These are phyloP conservation scores for Penicillium bialowiezense DNA, from an alignment of 495 filamentous ascomycete genomes.

Conservation along the genomic window DNA sequence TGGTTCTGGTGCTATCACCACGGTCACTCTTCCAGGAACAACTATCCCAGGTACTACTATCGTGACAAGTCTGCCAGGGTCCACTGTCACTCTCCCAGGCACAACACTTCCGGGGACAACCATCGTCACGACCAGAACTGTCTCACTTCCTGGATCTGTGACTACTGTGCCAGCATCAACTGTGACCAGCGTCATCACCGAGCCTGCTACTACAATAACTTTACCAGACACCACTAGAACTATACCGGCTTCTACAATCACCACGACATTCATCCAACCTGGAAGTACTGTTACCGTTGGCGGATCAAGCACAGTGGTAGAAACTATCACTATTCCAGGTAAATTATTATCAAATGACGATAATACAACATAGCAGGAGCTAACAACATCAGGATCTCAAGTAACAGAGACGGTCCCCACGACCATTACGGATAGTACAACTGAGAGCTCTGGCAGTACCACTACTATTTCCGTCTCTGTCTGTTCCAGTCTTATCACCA, in stretches of 20 bases:
- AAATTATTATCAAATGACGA: not conserved
- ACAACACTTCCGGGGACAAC: slow-evolving; percentile 21
- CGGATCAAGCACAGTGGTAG: slow-evolving; percentile 3
- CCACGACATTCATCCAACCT: slow-evolving; percentile 10
- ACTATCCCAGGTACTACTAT: too few species aligned
- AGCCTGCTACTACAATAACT: slow-evolving; percentile 5
- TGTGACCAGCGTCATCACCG: too few species aligned
- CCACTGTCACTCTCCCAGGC: slow-evolving; percentile 6
- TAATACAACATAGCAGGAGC: not conserved
- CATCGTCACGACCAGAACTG: slow-evolving; percentile 4
- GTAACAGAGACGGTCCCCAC: not conserved
- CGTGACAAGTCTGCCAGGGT: not conserved
- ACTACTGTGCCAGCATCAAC: slow-evolving; percentile 11
- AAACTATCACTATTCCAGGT: slow-evolving; percentile 5
- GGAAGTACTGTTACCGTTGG: slow-evolving; percentile 17
- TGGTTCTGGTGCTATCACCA: not conserved
- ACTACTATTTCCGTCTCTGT: slow-evolving; percentile 18
- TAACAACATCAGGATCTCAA: slow-evolving; percentile 5
- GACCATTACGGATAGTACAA: slow-evolving; percentile 5
- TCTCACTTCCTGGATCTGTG: not conserved
- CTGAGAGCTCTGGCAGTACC: not conserved
- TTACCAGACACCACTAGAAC: not conserved
- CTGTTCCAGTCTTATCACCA: slow-evolving; percentile 29
- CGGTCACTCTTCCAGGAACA: too few species aligned
- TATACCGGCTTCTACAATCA: not conserved